These are phyloP conservation scores for Dictyostelium capitatum DNA, from an alignment of 78 protist species.

Conservation along the genomic window DNA sequence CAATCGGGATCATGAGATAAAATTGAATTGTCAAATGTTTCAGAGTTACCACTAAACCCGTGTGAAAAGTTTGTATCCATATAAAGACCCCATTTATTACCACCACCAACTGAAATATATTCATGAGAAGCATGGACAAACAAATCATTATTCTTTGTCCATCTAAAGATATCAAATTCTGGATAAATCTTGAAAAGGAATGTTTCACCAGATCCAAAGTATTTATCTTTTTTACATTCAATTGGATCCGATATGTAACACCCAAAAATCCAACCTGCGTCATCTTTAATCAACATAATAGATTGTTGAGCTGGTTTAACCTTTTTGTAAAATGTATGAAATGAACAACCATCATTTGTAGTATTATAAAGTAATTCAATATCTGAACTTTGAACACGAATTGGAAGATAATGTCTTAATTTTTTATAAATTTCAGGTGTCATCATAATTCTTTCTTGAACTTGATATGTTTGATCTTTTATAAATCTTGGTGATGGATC, in stretches of 20 bases:
- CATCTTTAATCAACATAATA: conserved; percentile 44
- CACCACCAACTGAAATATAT: conserved; percentile 60
- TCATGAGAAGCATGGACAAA: conserved; percentile 28
- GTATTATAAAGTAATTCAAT: conserved; percentile 43
- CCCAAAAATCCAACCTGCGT: conserved; percentile 69
- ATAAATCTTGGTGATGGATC: conserved; percentile 19
- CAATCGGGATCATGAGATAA: conserved; percentile 37
- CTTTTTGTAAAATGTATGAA: conserved; percentile 34
- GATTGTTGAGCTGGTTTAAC: conserved; percentile 24
- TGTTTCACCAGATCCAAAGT: conserved; percentile 72
- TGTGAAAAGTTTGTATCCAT: conserved; percentile 49
- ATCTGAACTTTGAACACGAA: conserved; percentile 42
- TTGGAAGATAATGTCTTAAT: conserved; percentile 75
- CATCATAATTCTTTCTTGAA: conserved; percentile 25
- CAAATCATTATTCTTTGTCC: conserved; percentile 70
- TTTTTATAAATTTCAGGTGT: conserved; percentile 50
- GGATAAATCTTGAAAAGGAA: conserved; percentile 50
- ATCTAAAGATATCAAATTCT: conserved; percentile 28
- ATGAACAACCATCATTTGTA: conserved; percentile 63
- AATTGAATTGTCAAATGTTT: conserved; percentile 37
- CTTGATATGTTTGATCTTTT: background rate
- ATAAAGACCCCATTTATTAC: conserved; percentile 59
- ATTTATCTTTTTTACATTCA: conserved; percentile 4
- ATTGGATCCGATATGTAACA: conserved; percentile 33
- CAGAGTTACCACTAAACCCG: conserved; percentile 69